Evolutionary conservation across 306 rosid species (phyloP).

Genomic region (Sicyos baderoa): DNA sequence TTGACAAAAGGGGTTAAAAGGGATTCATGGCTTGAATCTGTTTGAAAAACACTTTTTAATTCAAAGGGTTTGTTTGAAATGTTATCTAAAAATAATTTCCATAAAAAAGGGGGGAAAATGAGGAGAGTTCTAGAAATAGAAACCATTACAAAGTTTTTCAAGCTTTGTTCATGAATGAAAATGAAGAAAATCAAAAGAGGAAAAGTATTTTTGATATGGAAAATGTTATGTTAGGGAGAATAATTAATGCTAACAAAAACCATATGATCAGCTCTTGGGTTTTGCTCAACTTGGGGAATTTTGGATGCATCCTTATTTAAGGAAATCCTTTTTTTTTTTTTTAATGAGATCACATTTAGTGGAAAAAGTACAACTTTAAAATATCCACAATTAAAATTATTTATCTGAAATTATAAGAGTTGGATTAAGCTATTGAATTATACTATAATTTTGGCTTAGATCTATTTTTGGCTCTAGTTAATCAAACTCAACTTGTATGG

Average conservation of each 20-base stretch:
- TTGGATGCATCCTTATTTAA: constrained; percentile 9
- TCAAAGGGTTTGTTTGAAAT: not conserved
- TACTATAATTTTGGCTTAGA: no score
- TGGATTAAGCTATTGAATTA: no score
- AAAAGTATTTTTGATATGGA: not conserved
- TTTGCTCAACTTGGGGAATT: not conserved
- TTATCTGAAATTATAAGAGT: no score
- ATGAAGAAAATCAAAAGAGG: not conserved
- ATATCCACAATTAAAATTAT: no score
- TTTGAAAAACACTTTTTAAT: not conserved
- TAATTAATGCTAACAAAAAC: not conserved
- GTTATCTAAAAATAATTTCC: not conserved
- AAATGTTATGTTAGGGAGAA: not conserved
- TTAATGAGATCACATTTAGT: no score
- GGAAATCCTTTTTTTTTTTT: constrained; percentile 1
- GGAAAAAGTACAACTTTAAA: no score
- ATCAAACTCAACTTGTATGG: no score
- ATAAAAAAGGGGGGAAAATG: not conserved
- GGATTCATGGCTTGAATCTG: not conserved
- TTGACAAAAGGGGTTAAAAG: not conserved
- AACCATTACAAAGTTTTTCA: not conserved
- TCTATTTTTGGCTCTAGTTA: no score
- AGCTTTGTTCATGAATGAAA: not conserved
- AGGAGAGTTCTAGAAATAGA: not conserved
- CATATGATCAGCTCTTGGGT: not conserved